Conservation (phyloP, 345 rosid genomes). For the Murraya paniculata region DNA sequence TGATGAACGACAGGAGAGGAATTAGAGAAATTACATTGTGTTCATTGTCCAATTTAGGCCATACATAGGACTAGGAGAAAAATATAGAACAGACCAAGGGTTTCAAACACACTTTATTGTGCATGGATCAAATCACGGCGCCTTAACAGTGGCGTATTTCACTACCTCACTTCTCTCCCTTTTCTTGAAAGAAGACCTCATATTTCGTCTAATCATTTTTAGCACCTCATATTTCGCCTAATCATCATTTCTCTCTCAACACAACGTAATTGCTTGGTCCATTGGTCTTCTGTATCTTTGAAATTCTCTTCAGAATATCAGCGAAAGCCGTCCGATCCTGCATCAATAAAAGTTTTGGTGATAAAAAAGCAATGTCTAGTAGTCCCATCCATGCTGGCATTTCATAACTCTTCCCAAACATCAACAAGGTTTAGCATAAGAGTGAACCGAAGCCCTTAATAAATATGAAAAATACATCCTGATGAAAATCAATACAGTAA, state of each 20-base stretch:
- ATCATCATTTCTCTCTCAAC: constrained; percentile 56
- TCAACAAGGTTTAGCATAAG: background rate
- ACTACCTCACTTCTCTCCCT: background rate
- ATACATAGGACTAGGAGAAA: no score
- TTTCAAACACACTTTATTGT: background rate
- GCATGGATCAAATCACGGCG: background rate
- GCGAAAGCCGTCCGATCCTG: constrained; percentile 92
- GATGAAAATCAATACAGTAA: no score
- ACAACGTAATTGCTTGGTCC: constrained; percentile 72
- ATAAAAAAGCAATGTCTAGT: background rate
- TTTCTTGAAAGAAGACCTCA: background rate
- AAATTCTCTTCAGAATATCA: constrained; percentile 70
- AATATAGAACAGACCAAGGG: background rate
- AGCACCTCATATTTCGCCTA: background rate
- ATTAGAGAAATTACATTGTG: background rate
- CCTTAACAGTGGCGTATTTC: no score
- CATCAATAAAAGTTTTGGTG: constrained; percentile 7
- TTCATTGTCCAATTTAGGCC: background rate
- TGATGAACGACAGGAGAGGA: background rate
- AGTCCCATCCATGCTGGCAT: background rate
- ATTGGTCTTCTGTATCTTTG: constrained; percentile 82
- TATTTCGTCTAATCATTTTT: background rate
- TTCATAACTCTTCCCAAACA: background rate
- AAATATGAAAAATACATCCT: background rate
- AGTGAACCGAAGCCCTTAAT: background rate